A percentile compares a stretch with the other conserved stretches of the same genome.
phyloP scores from a whole-genome alignment of 305 asterid species.

The Ilex paraguariensis region DNA sequence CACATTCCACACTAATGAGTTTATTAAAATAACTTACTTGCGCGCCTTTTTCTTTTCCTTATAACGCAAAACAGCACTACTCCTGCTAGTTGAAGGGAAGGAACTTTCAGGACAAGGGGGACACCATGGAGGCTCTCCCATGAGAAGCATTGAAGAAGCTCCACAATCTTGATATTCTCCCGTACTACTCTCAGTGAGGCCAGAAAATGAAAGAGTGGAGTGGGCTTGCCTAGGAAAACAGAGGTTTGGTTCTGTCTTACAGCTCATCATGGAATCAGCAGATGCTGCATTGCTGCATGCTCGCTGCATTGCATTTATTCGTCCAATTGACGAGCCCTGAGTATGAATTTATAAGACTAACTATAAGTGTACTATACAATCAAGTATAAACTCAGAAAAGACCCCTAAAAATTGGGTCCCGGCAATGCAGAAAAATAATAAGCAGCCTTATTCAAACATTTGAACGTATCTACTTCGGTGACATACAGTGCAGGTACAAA shows the following conservation, averaged over 20 bases:
- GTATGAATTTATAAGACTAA: no score
- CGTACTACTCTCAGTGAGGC: conserved; percentile 31
- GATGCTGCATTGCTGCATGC: conserved; percentile 63
- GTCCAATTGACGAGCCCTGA: conserved; percentile 41
- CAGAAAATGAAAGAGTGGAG: conserved; percentile 43
- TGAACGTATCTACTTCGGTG: no score
- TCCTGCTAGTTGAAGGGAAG: conserved; percentile 49
- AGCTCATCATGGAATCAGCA: conserved; percentile 57
- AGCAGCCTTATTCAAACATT: no score
- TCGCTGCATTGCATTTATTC: conserved; percentile 35
- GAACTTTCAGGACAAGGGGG: conserved; percentile 31
- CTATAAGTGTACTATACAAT: no score
- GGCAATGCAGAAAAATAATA: no score
- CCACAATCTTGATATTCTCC: conserved; percentile 49
- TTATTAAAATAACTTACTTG: conserved; percentile 37
- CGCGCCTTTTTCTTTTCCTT: conserved; percentile 83
- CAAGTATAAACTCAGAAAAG: no score
- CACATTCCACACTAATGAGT: no score
- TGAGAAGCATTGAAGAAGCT: conserved; percentile 40
- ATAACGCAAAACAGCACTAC: conserved; percentile 71
- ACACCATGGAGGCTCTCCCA: conserved; percentile 44
- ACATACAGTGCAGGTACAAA: no score
- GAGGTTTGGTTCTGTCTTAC: conserved; percentile 58
- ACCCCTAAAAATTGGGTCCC: no score
- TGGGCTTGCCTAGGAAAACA: conserved; percentile 37